Evolutionary conservation across 2,329 filamentous ascomycete genomes (phyloP).

Genomic region (Chrysoporthe austroafricana): DNA sequence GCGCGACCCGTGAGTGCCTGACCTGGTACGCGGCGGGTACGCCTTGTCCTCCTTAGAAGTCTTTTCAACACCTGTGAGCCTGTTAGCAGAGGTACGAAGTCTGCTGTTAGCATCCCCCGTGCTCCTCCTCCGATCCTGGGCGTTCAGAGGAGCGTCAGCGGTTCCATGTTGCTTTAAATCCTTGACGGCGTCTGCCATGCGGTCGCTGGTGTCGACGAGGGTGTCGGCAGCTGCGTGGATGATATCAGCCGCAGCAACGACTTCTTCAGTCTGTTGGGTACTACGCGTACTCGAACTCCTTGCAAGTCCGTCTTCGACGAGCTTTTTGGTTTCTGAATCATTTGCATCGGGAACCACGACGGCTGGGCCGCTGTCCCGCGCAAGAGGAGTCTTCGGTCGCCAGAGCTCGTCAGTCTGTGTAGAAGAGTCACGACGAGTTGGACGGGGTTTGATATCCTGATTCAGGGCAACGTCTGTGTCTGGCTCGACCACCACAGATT

Average conservation of each 20-base stretch:
- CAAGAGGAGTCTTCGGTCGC: slow-evolving; percentile 19
- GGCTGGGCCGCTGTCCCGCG: slow-evolving; percentile 49
- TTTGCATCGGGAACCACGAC: slow-evolving; percentile 49
- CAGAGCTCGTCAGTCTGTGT: slow-evolving; percentile 37
- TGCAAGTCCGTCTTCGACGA: slow-evolving; percentile 48
- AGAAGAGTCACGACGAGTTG: slow-evolving; percentile 35
- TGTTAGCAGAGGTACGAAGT: slow-evolving; percentile 57
- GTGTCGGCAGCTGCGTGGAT: slow-evolving; percentile 56
- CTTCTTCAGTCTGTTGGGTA: slow-evolving; percentile 54
- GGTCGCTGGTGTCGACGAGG: slow-evolving; percentile 35
- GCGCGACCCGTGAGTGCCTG: slow-evolving; percentile 35
- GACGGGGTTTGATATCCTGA: slow-evolving; percentile 20
- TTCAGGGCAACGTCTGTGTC: slow-evolving; percentile 14
- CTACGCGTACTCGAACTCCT: slow-evolving; percentile 50
- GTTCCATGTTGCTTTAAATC: slow-evolving; percentile 33
- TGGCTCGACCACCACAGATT: neutral
- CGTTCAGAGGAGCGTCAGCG: slow-evolving; percentile 23
- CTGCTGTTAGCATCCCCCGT: slow-evolving; percentile 27
- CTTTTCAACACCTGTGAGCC: slow-evolving; percentile 55
- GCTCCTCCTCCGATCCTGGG: slow-evolving; percentile 26
- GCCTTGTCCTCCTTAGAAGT: slow-evolving; percentile 42
- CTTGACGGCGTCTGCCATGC: slow-evolving; percentile 33
- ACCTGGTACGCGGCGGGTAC: slow-evolving; percentile 33
- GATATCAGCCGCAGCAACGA: slow-evolving; percentile 57
- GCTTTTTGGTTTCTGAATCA: slow-evolving; percentile 44